phyloP scores from a whole-genome alignment of 805 yeast genomes.

The Candida vartiovaarae region DNA sequence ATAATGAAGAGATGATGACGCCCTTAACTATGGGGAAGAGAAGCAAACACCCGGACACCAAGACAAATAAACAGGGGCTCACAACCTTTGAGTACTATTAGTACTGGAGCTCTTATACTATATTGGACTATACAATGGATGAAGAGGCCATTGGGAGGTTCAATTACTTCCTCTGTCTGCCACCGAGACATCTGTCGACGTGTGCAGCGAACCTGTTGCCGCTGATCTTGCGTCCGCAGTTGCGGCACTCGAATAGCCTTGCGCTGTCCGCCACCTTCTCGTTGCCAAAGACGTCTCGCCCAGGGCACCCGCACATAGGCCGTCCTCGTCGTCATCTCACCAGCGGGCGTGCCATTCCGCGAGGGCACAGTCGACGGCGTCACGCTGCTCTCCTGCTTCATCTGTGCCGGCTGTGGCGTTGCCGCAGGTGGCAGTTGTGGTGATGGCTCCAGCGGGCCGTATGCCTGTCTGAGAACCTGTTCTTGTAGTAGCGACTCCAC shows the following conservation, averaged over 20 bases:
- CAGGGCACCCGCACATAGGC: slow-evolving; percentile 12
- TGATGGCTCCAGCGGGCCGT: slow-evolving; percentile 9
- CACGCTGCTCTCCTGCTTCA: slow-evolving; percentile 5
- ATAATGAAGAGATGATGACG: no score
- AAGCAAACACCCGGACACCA: no score
- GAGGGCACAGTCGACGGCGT: slow-evolving; percentile 8
- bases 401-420: slow-evolving; percentile 1
- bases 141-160: background rate
- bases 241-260: slow-evolving; percentile 67
- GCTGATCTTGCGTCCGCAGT: slow-evolving; percentile 81
- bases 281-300: slow-evolving; percentile 42
- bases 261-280: slow-evolving; percentile 44
- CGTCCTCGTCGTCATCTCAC: slow-evolving; percentile 13
- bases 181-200: slow-evolving; percentile 80
- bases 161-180: slow-evolving; percentile 42
- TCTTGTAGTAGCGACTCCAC: slow-evolving; percentile 10
- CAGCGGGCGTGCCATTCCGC: slow-evolving; percentile 15
- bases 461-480: slow-evolving; percentile 6
- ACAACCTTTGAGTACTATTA: no score
- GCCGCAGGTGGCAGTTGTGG: slow-evolving; percentile 3
- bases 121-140: no score
- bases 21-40: no score
- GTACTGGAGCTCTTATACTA: no score
- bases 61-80: no score
- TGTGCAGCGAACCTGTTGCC: slow-evolving; percentile 93